Base-by-base conservation (phyloP, 2,329 filamentous ascomycete species). In the Tolypocladium album region DNA sequence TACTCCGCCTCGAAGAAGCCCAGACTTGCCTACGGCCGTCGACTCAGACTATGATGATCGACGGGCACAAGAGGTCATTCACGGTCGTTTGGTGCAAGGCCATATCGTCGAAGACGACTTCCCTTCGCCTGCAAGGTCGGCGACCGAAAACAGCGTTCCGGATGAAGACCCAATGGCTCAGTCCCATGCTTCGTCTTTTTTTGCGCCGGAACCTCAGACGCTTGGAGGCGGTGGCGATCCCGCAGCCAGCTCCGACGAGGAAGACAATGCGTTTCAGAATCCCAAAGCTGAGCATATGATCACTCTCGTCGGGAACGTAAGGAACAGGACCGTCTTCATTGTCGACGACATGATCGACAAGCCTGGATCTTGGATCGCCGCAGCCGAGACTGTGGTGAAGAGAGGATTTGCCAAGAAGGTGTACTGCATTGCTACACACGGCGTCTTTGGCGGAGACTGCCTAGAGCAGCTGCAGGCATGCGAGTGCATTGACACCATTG, bases 281-380 rank as follows among this genome's bases (percentile, higher is more conserved):
- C 85, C 88, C 13, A 87, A 88, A 62, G 80, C 93, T 27, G 94
- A 99, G 76, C 92, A 92, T 70, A 96, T 93, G 79, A 95, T 99
- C 67, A 99, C 94, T 0, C 81, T 99, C n/a, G 94, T 99, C 17
- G 94, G 94, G 62, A 90, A 97, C 68, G 94, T 99, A 62, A 88
- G 87, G 70, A 86, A 90, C 70, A 86, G 90, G 61, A 88, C 90
- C 0, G 94, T 97, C 59, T 88, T 99, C 71, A 92, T 99, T 62
- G 89, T 99, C 57, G 94, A 99, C 72, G 94, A 99, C 72, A 97
- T 99, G 89, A 97, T 99, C 69, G 94, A 99, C 77, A 97, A 96
- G 77, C 87, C 92, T 12, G 90, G 89, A 17, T 96, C 91, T 8
- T 99, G 94, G 94, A 95, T 99, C 66, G 93, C 93, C 7, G 94